Evolutionary conservation across 768 basidiomycete species (phyloP), one percentile per base, ranked within the genome.

Genomic region (Tremella mesenterica): DNA sequence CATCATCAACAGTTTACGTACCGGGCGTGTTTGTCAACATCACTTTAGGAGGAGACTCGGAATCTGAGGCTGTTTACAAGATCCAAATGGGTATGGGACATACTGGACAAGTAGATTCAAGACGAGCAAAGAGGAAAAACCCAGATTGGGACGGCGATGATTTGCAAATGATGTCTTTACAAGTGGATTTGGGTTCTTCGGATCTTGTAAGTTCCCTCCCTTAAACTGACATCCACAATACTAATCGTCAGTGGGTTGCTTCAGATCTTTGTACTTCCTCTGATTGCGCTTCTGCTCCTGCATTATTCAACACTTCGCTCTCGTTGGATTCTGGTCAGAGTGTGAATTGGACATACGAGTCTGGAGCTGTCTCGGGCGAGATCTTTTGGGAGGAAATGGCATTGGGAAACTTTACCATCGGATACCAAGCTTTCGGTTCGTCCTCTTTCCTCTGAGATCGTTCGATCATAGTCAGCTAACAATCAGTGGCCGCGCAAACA

Each of bases 201-300:
- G 71, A 73, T 57, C 52, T 73, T 50, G 71, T 69, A 38, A 43
- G 69, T 63, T 9, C 21, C 18, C 8, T 18, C 23, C 14, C 27
- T 21, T 9, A 18, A 25, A 44, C 47, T 57, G 41, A 56, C 36
- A 8, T 25, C 16, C 13, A 9, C n/a, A n/a, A n/a, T n/a, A n/a
- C n/a, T n/a, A n/a, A n/a, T n/a, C 21, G 50, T 12, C 51, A 72
- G 71, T 73, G 71, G 71, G 56, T 73, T 18, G 71, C 71, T 14
- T 54, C 63, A 3, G 52, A 48, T 12, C 50, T 54, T 27, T 68
- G 70, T 44, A 52, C 52, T 12, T 57, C 59, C 2, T 44, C 61
- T 5, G 56, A 58, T 18, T 70, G 69, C 48, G 44, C 23, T 5
- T 49, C 55, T 31, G 58, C 62, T 9, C 52, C 56, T 2, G n/a